Evolutionary conservation across 75 land plant species (phyloP).

Genomic region (Azolla pinnata): DNA sequence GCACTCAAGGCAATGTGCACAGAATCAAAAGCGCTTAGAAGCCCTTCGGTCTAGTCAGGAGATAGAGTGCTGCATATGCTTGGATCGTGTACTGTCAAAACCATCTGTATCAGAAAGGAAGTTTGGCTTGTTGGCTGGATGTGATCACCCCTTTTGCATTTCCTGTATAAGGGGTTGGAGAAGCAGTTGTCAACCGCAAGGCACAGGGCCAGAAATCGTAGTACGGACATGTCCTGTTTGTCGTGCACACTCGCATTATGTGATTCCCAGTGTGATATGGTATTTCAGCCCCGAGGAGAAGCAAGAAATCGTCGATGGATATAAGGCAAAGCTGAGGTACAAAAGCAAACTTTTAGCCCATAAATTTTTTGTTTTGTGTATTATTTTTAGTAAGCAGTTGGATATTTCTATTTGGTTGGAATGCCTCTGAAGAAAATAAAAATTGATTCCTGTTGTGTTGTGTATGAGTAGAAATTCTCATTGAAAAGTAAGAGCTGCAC

Average conservation of each 20-base stretch:
- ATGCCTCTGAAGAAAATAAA: too few species aligned
- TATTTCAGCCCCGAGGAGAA: constrained; percentile 68
- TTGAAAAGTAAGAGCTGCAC: too few species aligned
- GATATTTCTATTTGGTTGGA: too few species aligned
- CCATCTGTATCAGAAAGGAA: constrained; percentile 70
- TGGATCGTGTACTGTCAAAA: constrained; percentile 84
- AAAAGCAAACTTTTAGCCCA: too few species aligned
- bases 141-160: constrained; percentile 98
- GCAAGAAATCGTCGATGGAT: constrained; percentile 71
- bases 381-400: too few species aligned
- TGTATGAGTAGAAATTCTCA: too few species aligned
- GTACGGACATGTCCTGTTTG: constrained; percentile 89
- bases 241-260: constrained; percentile 76
- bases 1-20: constrained; percentile 56
- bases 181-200: constrained; percentile 60
- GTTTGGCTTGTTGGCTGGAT: constrained; percentile 85
- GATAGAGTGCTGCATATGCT: constrained; percentile 87
- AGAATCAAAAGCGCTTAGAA: constrained; percentile 58
- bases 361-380: too few species aligned
- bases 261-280: constrained; percentile 94
- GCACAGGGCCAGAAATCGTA: constrained; percentile 73
- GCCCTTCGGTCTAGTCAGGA: constrained; percentile 72
- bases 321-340: constrained; percentile 83
- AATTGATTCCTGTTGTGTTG: too few species aligned
- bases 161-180: constrained; percentile 93